Conservation (phyloP, 345 rosid genomes). For the Iberis pinnata region DNA sequence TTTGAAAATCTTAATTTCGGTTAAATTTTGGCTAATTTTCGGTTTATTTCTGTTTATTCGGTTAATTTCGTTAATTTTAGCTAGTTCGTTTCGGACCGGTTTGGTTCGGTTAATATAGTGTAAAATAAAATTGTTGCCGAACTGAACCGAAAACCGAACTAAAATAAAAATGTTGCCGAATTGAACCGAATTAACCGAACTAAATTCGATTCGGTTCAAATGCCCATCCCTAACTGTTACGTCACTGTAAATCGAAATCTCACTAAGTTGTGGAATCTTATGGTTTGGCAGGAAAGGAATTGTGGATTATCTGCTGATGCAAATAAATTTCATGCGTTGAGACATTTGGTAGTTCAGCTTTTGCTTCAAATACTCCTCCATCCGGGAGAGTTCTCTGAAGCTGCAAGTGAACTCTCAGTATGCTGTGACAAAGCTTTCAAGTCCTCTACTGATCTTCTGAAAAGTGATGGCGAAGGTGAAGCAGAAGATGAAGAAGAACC, state of each 20-base stretch:
- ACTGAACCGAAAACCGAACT: too few relatives aligned
- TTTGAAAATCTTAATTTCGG: too few relatives aligned
- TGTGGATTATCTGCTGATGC: constrained; percentile 36
- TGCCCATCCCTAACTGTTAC: too few relatives aligned
- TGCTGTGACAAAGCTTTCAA: constrained; percentile 77
- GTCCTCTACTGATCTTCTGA: constrained; percentile 44
- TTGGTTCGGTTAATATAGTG: too few relatives aligned
- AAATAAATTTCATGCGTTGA: constrained; percentile 55
- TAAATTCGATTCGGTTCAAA: not conserved
- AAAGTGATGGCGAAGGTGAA: constrained; percentile 59
- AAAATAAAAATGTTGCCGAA: too few relatives aligned
- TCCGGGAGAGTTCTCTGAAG: constrained; percentile 75
- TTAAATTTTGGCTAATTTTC: too few relatives aligned
- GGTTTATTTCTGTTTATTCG: too few relatives aligned
- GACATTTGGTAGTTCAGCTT: constrained; percentile 73
- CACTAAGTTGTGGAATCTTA: constrained; percentile 7
- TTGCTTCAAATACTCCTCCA: constrained; percentile 81
- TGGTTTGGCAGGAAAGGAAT: constrained; percentile 63
- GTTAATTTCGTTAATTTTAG: too few relatives aligned
- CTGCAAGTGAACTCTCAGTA: constrained; percentile 71
- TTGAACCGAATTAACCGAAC: constrained; percentile 9
- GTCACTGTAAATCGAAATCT: not conserved
- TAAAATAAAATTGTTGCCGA: too few relatives aligned
- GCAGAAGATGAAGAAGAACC: constrained; percentile 47
- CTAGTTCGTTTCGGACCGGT: too few relatives aligned